These are phyloP conservation scores for Beauveria asiatica DNA, from an alignment of 2,329 filamentous ascomycete genomes.

Conservation along the genomic window DNA sequence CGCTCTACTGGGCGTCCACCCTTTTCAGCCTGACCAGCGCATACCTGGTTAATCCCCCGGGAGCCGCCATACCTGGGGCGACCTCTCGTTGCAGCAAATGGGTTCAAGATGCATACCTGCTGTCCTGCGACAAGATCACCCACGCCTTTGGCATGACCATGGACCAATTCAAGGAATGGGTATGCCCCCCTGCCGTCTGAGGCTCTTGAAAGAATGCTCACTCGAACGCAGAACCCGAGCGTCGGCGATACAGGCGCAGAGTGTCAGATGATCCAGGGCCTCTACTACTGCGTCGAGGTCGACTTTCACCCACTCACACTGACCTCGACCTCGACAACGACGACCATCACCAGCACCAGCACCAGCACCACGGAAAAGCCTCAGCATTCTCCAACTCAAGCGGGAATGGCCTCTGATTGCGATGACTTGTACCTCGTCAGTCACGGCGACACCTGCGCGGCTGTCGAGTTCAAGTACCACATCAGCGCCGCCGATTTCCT, in stretches of 20 bases:
- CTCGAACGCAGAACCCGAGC: not conserved
- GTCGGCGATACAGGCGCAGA: not conserved
- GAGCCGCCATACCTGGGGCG: not conserved
- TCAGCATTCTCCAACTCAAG: not conserved
- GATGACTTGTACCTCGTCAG: not conserved
- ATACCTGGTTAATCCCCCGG: not conserved
- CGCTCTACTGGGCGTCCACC: not conserved
- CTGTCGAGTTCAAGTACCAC: not conserved
- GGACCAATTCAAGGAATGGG: not conserved
- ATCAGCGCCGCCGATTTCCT: not conserved
- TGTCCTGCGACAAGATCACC: not conserved
- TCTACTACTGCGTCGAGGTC: conserved; percentile 1
- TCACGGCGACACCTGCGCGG: not conserved
- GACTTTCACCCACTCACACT: not conserved
- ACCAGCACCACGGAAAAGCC: not conserved
- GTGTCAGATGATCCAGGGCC: not conserved
- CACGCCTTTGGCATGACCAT: not conserved
- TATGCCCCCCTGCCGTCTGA: not conserved
- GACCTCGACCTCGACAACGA: not conserved
- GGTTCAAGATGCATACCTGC: not conserved
- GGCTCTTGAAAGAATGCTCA: not conserved
- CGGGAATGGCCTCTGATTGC: not conserved
- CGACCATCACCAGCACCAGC: not conserved
- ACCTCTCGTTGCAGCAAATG: not conserved
- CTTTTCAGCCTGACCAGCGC: not conserved